Base-by-base conservation (phyloP, 805 yeast genomes). In the Yarrowia sp. region DNA sequence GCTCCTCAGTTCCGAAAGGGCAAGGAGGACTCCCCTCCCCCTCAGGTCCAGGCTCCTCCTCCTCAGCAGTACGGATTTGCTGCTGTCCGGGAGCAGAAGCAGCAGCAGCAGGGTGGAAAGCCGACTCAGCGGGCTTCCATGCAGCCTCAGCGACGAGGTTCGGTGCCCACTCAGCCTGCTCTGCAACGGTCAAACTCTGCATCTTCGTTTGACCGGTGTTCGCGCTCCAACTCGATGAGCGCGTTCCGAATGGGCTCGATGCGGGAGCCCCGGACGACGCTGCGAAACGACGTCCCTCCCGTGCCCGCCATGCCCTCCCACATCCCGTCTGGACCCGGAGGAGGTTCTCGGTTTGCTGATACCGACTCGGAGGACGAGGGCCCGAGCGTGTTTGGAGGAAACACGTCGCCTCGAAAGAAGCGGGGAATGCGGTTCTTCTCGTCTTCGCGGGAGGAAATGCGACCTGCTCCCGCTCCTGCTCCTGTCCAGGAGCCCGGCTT, bases 211-310 rank as follows among this genome's bases (percentile, higher is more conserved):
- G 64, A 58, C 51, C 64, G 64, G 4, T 33, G 43, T 22, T 28
- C 50, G 28, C 64, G 64, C 5, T 9, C 64, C 32, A 58, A 44
- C 42, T 31, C 50, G 35, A 44, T 44, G 51, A 44, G 64, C 22
- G 64, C 51, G n/a, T 58, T 58, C 64, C 50, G 64, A 43, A 43
- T 58, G 51, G 64, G 64, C 33, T 58, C 64, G 35, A 43, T 58
- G 64, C 64, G 64, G 7, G 64, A 44, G 51, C 61, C 61, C 15
- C 61, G 61, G 15, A 51, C 58, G 17, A n/a, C 61, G 28, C 61
- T 55, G 45, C 61, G 61, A 7, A 45, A 39, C 38, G 61, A 55
- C 61, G 61, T 51, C 43, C 58, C 58, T 22, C 58, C 58, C 14
- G 43, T 51, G 43, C 58, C 58, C 8, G 43, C 58, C 43, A 4